Conservation (phyloP, 176 grass and related monocot species). For the Calamus simplicifolius region DNA sequence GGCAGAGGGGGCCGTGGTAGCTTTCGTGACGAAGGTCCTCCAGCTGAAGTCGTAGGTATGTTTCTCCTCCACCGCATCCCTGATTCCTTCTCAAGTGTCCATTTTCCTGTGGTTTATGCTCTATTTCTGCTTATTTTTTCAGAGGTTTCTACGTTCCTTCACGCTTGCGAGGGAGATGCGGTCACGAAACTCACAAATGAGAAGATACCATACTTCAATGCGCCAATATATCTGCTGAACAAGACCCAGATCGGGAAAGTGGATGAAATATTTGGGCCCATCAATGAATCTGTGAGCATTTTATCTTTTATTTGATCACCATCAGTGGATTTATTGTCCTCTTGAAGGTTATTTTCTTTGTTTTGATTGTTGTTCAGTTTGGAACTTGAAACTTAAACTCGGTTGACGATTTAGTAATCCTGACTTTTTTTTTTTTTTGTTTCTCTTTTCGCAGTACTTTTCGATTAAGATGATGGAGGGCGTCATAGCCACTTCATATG, state of each 20-base stretch:
- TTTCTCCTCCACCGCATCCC: neutral
- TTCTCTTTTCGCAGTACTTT: constrained; percentile 43
- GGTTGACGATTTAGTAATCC: too few relatives aligned
- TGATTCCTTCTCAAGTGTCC: neutral
- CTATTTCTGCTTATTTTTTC: neutral
- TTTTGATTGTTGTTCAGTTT: too few relatives aligned
- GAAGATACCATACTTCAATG: constrained; percentile 98
- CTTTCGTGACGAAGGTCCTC: constrained; percentile 85
- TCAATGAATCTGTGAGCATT: constrained; percentile 82
- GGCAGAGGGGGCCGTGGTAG: constrained; percentile 41
- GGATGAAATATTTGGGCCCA: constrained; percentile 96
- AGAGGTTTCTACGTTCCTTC: constrained; percentile 89
- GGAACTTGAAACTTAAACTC: too few relatives aligned
- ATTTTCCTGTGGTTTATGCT: neutral
- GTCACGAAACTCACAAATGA: constrained; percentile 94
- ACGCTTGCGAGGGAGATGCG: constrained; percentile 80
- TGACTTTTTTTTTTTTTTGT: neutral
- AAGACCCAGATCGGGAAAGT: constrained; percentile 95
- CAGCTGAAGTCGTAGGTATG: constrained; percentile 79
- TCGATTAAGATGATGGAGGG: constrained; percentile 94
- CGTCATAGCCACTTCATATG: constrained; percentile 72
- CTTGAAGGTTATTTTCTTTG: too few relatives aligned
- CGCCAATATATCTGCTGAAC: constrained; percentile 87
- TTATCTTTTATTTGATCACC: neutral
- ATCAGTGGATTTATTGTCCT: too few relatives aligned